Conservation (phyloP, 2,329 filamentous ascomycete genomes). For the Penicillium sp. region DNA sequence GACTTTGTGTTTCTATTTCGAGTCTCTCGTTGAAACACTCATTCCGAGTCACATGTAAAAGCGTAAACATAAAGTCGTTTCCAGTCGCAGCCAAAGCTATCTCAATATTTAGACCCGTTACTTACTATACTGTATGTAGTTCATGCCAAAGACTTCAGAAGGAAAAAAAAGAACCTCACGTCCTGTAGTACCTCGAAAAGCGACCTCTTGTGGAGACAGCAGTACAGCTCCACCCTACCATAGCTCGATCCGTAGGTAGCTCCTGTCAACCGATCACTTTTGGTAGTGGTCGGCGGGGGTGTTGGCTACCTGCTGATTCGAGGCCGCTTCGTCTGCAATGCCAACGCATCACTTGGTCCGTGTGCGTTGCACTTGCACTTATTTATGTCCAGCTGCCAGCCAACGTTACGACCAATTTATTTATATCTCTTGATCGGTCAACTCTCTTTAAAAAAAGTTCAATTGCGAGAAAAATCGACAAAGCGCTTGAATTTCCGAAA, state of each 20-base stretch:
- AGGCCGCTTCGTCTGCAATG: constrained; percentile 20
- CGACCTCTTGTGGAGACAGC: no score
- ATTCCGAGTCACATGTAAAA: neutral
- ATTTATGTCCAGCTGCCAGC: constrained; percentile 23
- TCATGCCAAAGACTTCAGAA: neutral
- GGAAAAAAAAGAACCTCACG: neutral
- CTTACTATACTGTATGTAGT: neutral
- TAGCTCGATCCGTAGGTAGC: neutral
- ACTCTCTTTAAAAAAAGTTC: neutral
- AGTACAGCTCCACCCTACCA: neutral
- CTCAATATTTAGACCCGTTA: neutral
- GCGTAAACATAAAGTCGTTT: no score
- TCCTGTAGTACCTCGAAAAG: neutral
- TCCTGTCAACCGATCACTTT: neutral
- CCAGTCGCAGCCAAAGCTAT: neutral
- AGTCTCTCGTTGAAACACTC: neutral
- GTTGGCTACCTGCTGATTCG: constrained; percentile 10
- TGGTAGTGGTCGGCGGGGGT: constrained; percentile 11
- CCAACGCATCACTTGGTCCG: constrained; percentile 33
- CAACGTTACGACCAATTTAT: neutral
- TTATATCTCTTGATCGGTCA: neutral
- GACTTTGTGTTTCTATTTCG: no score
- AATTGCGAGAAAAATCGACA: neutral
- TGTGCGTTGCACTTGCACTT: constrained; percentile 27
- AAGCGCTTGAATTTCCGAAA: neutral